phyloP scores from a whole-genome alignment of 805 yeast genomes.

The Candida khao-thaluensis region DNA sequence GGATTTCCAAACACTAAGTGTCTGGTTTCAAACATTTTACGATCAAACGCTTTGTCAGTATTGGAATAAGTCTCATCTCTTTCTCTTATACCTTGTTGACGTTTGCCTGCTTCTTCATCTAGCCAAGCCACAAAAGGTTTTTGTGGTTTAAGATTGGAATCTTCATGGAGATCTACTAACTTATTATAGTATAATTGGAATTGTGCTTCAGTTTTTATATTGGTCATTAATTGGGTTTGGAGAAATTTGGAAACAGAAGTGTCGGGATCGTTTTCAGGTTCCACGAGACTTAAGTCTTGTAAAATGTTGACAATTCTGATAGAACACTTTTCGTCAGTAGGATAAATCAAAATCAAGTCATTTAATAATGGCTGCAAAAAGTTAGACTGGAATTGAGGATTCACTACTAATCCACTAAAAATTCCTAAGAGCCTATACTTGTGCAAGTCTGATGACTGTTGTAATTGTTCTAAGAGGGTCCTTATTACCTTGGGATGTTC shows the following conservation, averaged over 20 bases:
- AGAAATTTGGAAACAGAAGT: constrained; percentile 30
- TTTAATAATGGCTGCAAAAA: constrained; percentile 28
- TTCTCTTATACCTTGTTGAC: constrained; percentile 21
- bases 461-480: constrained; percentile 17
- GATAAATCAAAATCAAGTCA: constrained; percentile 25
- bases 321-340: constrained; percentile 26
- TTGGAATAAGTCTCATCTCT: constrained; percentile 31
- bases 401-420: constrained; percentile 44
- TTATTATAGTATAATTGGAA: constrained; percentile 40
- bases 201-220: constrained; percentile 29
- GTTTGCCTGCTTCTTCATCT: constrained; percentile 36
- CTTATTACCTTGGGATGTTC: constrained; percentile 20
- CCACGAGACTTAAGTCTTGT: constrained; percentile 39
- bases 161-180: constrained; percentile 33
- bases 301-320: constrained; percentile 46
- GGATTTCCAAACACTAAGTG: constrained; percentile 79
- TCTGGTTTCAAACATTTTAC: constrained; percentile 41
- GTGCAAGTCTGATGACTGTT: constrained; percentile 26
- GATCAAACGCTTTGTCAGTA: constrained; percentile 38
- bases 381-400: constrained; percentile 29
- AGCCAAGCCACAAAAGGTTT: constrained; percentile 65
- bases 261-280: constrained; percentile 13
- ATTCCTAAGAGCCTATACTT: constrained; percentile 54
- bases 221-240: constrained; percentile 30
- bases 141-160: constrained; percentile 25